Conservation (phyloP, 2,329 filamentous ascomycete species). For the Tolypocladium tropicale region DNA sequence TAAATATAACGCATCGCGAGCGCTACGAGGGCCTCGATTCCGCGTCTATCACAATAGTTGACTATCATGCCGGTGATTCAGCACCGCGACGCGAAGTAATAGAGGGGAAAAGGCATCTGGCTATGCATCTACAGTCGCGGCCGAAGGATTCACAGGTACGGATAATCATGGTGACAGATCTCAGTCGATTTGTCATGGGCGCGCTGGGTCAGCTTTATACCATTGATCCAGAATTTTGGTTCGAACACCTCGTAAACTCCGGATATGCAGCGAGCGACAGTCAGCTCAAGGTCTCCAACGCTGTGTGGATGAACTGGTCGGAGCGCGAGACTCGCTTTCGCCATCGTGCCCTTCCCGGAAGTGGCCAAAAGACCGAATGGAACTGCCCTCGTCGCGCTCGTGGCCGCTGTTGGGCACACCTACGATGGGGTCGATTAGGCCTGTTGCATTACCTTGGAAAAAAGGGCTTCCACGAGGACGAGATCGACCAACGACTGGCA, state of each 20-base stretch:
- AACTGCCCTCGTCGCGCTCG: conserved; percentile 8
- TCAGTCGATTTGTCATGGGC: conserved; percentile 20
- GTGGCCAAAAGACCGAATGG: conserved; percentile 13
- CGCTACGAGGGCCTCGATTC: conserved; percentile 11
- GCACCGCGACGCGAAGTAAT: conserved; percentile 1
- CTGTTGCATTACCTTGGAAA: conserved; percentile 13
- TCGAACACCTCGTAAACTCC: conserved; percentile 16
- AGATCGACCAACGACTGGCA: conserved; percentile 11
- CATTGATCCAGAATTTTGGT: conserved; percentile 18
- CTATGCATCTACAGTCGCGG: conserved; percentile 6
- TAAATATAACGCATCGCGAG: conserved; percentile 14
- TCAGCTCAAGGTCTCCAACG: conserved; percentile 16
- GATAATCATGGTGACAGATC: conserved; percentile 15
- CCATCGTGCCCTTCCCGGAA: conserved; percentile 11
- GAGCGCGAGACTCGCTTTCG: conserved; percentile 15
- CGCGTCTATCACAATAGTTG: conserved; percentile 9
- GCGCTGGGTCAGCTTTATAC: conserved; percentile 15
- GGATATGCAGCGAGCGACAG: conserved; percentile 16
- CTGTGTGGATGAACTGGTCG: conserved; percentile 18
- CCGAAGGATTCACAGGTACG: conserved; percentile 8
- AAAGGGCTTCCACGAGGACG: conserved; percentile 14
- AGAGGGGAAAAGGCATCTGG: conserved; percentile 7
- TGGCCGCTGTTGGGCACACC: conserved; percentile 9
- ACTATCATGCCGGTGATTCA: conserved; percentile 9
- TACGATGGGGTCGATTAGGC: conserved; percentile 12